Evolutionary conservation across 495 filamentous ascomycete genomes (phyloP).

Genomic region (Extremus antarcticus): DNA sequence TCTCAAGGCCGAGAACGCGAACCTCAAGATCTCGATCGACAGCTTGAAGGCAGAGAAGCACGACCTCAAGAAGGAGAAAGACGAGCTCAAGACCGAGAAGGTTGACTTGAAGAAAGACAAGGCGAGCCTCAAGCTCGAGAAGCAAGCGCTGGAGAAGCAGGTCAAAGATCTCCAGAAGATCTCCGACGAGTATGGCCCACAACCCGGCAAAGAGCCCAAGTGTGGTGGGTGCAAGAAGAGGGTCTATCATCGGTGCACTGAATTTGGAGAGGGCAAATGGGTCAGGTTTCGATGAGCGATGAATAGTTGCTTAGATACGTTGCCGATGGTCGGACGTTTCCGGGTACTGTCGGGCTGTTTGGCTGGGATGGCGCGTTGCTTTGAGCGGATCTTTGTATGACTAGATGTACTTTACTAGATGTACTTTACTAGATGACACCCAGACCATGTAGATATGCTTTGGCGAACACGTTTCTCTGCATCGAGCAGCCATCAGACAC

Average conservation of each 20-base stretch:
- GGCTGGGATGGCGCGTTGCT: too few species aligned
- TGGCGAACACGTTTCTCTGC: too few species aligned
- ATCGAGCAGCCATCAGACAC: too few species aligned
- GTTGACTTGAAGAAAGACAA: not conserved
- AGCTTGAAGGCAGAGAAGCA: not conserved
- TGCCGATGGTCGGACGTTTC: not conserved
- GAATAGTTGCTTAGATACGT: not conserved
- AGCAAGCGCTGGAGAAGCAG: not conserved
- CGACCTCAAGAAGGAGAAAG: not conserved
- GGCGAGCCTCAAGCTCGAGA: not conserved
- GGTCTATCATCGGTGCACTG: not conserved
- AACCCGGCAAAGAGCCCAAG: too few species aligned
- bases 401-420: too few species aligned
- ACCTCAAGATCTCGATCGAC: not conserved
- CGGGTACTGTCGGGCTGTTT: too few species aligned
- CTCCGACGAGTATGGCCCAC: too few species aligned
- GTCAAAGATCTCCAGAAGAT: not conserved
- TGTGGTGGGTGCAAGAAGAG: not conserved
- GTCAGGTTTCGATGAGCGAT: not conserved
- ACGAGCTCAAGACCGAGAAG: not conserved
- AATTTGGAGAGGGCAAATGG: not conserved
- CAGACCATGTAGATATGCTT: too few species aligned
- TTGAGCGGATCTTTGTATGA: too few species aligned
- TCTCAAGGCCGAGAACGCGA: not conserved
- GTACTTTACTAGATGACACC: too few species aligned